Percentiles rank a stretch among this genome's conserved stretches.
phyloP scores from a whole-genome alignment of 1,284 basidiomycete species.

The Neonothopanus nambi region DNA sequence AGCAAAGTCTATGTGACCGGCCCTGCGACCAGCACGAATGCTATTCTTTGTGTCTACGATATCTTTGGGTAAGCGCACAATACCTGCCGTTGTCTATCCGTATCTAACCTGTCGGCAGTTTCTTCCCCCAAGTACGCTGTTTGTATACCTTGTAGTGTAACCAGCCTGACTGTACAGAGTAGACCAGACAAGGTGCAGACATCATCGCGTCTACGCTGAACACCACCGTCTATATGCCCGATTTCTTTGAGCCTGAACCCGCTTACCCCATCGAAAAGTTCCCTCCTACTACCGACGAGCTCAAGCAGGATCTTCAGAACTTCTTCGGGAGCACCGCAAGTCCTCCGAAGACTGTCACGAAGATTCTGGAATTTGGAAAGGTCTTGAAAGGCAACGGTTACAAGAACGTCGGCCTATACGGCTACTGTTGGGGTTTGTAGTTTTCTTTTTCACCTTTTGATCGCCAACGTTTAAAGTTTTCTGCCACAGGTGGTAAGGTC shows the following conservation, averaged over 20 bases:
- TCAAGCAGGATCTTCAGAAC: conserved; percentile 48
- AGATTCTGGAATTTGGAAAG: conserved; percentile 47
- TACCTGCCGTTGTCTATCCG: no score
- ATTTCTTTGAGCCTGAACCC: conserved; percentile 58
- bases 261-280: conserved; percentile 52
- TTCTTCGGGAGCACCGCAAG: conserved; percentile 57
- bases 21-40: conserved; percentile 45
- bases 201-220: conserved; percentile 54
- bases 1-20: conserved; percentile 54
- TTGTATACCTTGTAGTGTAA: not conserved
- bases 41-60: conserved; percentile 61
- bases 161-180: not conserved
- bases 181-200: conserved; percentile 65
- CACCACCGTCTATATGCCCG: conserved; percentile 62
- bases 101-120: conserved; percentile 28
- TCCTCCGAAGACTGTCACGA: conserved; percentile 41
- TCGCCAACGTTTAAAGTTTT: not conserved
- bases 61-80: conserved; percentile 53
- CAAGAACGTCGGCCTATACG: conserved; percentile 50
- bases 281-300: conserved; percentile 54
- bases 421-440: conserved; percentile 59
- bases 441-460: not conserved
- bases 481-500: conserved; percentile 51
- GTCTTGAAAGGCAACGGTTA: conserved; percentile 47
- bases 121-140: conserved; percentile 38